phyloP scores from a whole-genome alignment of 352 stramenopile species.

The Phytophthora litchii region DNA sequence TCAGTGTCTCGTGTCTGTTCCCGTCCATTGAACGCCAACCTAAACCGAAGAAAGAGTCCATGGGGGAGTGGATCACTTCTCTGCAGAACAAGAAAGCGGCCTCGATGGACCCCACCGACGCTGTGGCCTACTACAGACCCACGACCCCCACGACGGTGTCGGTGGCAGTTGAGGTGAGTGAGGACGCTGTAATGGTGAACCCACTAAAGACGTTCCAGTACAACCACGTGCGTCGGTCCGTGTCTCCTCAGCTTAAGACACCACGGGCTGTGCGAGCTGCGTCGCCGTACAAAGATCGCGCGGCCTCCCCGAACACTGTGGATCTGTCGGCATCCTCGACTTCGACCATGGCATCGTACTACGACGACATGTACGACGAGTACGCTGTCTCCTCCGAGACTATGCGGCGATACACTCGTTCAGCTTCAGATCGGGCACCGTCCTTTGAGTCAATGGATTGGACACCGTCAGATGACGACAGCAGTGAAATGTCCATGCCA shows the following conservation, averaged over 20 bases:
- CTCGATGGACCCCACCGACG: constrained; percentile 15
- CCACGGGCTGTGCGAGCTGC: constrained; percentile 22
- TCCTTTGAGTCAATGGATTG: constrained; percentile 60
- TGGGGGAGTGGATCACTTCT: constrained; percentile 36
- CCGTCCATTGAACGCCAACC: constrained; percentile 40
- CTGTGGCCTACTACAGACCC: constrained; percentile 24
- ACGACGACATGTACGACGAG: constrained; percentile 70
- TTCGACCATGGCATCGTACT: constrained; percentile 72
- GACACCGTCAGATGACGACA: constrained; percentile 47
- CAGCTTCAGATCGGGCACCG: constrained; percentile 35
- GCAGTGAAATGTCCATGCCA: constrained; percentile 28
- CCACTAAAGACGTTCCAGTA: constrained; percentile 33
- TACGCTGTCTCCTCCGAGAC: constrained; percentile 35
- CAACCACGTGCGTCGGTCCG: constrained; percentile 21
- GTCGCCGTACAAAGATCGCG: constrained; percentile 41
- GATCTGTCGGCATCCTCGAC: constrained; percentile 71
- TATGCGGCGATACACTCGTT: constrained; percentile 41
- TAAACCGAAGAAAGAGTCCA: constrained; percentile 31
- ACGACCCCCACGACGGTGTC: constrained; percentile 30
- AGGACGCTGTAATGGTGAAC: constrained; percentile 35
- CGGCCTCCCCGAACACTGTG: constrained; percentile 35
- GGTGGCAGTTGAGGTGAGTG: constrained; percentile 24
- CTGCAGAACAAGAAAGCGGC: constrained; percentile 30
- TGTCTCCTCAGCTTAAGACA: constrained; percentile 33
- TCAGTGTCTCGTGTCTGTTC: constrained; percentile 31